Percentiles rank a stretch among this genome's conserved stretches.
These are phyloP conservation scores for Pichia sp. DNA, from an alignment of 1,139 yeast species.

Conservation along the genomic window DNA sequence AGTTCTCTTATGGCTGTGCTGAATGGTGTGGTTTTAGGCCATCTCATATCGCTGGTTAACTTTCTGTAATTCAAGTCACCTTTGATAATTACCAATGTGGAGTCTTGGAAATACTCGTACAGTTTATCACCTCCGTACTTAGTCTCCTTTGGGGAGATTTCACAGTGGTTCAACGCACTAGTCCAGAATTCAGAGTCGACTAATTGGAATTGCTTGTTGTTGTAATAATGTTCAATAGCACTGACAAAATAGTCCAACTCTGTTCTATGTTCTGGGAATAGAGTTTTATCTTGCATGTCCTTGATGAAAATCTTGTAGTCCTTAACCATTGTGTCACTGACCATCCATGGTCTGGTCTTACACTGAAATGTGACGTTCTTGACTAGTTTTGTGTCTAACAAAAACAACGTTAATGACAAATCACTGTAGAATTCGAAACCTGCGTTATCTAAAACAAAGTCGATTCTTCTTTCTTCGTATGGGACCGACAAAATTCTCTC, in stretches of 20 bases:
- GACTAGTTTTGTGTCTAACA: constrained; percentile 68
- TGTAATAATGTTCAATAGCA: constrained; percentile 48
- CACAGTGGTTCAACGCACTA: constrained; percentile 68
- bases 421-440: constrained; percentile 96
- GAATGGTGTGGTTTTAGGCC: constrained; percentile 85
- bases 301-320: constrained; percentile 64
- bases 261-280: constrained; percentile 50
- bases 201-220: constrained; percentile 51
- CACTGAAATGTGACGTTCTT: constrained; percentile 75
- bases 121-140: constrained; percentile 56
- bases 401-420: constrained; percentile 67
- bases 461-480: constrained; percentile 49
- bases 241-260: constrained; percentile 48
- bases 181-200: constrained; percentile 88
- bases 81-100: constrained; percentile 78
- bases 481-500: constrained; percentile 35
- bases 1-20: constrained; percentile 65
- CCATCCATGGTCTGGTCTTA: constrained; percentile 95
- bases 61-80: constrained; percentile 97
- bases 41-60: constrained; percentile 82
- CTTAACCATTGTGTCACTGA: constrained; percentile 86
- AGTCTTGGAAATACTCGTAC: constrained; percentile 48
- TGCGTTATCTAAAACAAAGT: constrained; percentile 88
- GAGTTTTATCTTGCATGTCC: constrained; percentile 52
- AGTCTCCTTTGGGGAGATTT: constrained; percentile 50